These are phyloP conservation scores for Microsporum canis DNA, from an alignment of 2,329 filamentous ascomycete species.

Conservation along the genomic window DNA sequence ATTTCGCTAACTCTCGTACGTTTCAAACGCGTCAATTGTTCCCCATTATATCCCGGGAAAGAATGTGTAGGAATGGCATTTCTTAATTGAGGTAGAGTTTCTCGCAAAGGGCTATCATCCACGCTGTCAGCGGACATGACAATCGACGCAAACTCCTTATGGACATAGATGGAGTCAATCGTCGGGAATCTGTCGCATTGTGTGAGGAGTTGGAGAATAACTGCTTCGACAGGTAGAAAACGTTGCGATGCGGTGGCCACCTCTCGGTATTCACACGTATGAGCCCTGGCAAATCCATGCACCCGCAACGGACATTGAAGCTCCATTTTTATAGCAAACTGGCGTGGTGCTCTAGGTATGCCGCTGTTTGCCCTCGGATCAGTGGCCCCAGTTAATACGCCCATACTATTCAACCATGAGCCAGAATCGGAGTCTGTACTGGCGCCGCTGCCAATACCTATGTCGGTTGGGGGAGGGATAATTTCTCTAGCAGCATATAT, in stretches of 20 bases:
- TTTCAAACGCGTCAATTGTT: slow-evolving; percentile 9
- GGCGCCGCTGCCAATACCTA: too few relatives aligned
- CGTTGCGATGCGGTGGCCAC: neutral
- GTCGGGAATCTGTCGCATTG: slow-evolving; percentile 20
- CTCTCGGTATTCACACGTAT: slow-evolving; percentile 2
- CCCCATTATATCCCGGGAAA: slow-evolving; percentile 9
- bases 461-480: neutral
- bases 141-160: slow-evolving; percentile 17
- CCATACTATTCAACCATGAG: neutral
- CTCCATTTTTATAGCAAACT: slow-evolving; percentile 9
- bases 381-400: neutral
- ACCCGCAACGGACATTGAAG: neutral
- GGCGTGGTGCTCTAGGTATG: neutral
- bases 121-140: slow-evolving; percentile 21
- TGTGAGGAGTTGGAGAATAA: slow-evolving; percentile 18
- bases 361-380: neutral
- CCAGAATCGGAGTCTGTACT: neutral
- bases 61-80: neutral
- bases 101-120: slow-evolving; percentile 12
- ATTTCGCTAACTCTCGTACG: slow-evolving; percentile 18
- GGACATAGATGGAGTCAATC: slow-evolving; percentile 22
- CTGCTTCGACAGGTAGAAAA: slow-evolving; percentile 22
- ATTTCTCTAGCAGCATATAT: neutral
- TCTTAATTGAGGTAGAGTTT: neutral
- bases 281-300: neutral